Conservation (phyloP, 768 basidiomycete genomes). For the Dacryopinax primogenitus region DNA sequence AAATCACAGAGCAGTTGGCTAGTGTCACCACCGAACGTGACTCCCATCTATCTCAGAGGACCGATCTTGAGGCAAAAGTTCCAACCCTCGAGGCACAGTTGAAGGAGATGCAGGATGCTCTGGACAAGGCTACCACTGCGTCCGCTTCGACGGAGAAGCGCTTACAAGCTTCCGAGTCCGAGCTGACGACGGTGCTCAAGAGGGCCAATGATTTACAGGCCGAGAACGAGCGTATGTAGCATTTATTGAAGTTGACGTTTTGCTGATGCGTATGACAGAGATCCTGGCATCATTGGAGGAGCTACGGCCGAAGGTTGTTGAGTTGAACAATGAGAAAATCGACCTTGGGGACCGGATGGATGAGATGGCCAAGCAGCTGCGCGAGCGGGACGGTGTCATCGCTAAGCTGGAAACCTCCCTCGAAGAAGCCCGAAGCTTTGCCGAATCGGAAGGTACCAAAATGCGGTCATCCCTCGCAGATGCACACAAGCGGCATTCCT, state of each 20-base stretch:
- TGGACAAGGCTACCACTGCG: constrained; percentile 42
- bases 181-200: constrained; percentile 48
- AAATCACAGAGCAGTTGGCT: constrained; percentile 34
- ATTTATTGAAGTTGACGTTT: not conserved
- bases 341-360: constrained; percentile 55
- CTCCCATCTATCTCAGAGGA: constrained; percentile 34
- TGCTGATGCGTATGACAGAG: constrained; percentile 23
- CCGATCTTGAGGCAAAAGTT: constrained; percentile 38
- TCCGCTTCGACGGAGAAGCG: constrained; percentile 38
- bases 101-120: constrained; percentile 45
- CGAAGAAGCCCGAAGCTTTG: constrained; percentile 30
- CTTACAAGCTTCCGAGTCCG: constrained; percentile 47
- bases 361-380: constrained; percentile 40
- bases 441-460: constrained; percentile 4
- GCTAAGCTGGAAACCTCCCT: constrained; percentile 48
- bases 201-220: constrained; percentile 61
- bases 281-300: constrained; percentile 74
- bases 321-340: constrained; percentile 59
- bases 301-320: constrained; percentile 73
- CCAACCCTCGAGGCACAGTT: constrained; percentile 36
- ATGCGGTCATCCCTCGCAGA: constrained; percentile 35
- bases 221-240: constrained; percentile 39
- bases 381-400: constrained; percentile 44
- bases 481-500: constrained; percentile 41
- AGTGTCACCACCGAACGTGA: constrained; percentile 38